Conservation (phyloP, 192 early-diverging fungal species). For the Dissophora ornata region DNA sequence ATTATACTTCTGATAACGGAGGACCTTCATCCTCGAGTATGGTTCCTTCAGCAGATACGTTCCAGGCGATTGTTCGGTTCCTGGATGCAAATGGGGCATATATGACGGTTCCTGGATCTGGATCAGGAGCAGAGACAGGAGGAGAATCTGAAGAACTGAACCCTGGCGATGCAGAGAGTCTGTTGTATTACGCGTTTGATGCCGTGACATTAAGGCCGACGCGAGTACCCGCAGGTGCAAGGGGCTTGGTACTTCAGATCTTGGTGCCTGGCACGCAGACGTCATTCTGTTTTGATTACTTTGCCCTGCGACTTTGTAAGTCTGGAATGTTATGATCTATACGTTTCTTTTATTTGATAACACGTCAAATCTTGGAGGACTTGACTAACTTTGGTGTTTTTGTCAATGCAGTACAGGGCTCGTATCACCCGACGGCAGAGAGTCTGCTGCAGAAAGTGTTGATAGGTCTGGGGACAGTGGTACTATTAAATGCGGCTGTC, state of each 20-base stretch:
- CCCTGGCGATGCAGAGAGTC: slow-evolving; percentile 23
- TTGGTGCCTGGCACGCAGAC: slow-evolving; percentile 26
- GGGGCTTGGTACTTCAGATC: slow-evolving; percentile 36
- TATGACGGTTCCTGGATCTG: slow-evolving; percentile 1
- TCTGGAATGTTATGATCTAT: too few relatives aligned
- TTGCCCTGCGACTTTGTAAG: slow-evolving; percentile 43
- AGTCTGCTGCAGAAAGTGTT: slow-evolving; percentile 32
- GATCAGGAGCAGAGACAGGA: not conserved
- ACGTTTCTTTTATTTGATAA: too few relatives aligned
- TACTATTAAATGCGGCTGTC: slow-evolving; percentile 18
- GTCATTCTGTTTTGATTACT: slow-evolving; percentile 51
- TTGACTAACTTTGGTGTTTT: too few relatives aligned
- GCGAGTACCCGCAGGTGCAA: slow-evolving; percentile 22
- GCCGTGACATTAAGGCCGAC: slow-evolving; percentile 15
- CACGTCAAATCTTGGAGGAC: too few relatives aligned
- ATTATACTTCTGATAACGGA: slow-evolving; percentile 21
- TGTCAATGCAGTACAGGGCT: slow-evolving; percentile 37
- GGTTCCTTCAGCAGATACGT: slow-evolving; percentile 10
- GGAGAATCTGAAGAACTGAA: not conserved
- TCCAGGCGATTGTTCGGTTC: slow-evolving; percentile 32
- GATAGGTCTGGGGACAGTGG: slow-evolving; percentile 31
- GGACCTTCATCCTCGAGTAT: not conserved
- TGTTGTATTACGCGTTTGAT: slow-evolving; percentile 46
- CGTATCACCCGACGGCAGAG: slow-evolving; percentile 24
- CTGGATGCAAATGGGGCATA: slow-evolving; percentile 29